Evolutionary conservation across 768 basidiomycete species (phyloP).

Genomic region (Lentinula lateritia): DNA sequence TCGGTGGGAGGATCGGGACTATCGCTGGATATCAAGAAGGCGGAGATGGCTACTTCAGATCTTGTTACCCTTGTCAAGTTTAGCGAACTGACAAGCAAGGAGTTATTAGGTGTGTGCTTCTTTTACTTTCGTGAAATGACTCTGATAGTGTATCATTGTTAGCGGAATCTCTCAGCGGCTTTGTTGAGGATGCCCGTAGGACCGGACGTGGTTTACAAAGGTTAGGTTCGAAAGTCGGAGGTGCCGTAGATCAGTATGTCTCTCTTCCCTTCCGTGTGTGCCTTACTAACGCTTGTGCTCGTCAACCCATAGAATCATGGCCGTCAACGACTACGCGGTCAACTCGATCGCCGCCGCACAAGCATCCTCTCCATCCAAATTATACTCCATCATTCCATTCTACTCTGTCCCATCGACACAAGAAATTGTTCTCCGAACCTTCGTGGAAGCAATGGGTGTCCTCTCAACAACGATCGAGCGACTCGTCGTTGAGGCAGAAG

Average conservation of each 20-base stretch:
- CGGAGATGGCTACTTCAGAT: slow-evolving; percentile 73
- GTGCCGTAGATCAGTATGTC: slow-evolving; percentile 68
- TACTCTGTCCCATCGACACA: slow-evolving; percentile 19
- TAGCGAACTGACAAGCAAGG: slow-evolving; percentile 58
- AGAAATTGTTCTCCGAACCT: slow-evolving; percentile 47
- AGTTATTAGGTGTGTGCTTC: slow-evolving; percentile 28
- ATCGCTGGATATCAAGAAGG: slow-evolving; percentile 66
- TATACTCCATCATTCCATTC: slow-evolving; percentile 37
- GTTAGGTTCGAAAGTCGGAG: slow-evolving; percentile 61
- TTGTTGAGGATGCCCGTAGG: slow-evolving; percentile 57
- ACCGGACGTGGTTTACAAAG: slow-evolving; percentile 55
- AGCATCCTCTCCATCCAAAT: slow-evolving; percentile 23
- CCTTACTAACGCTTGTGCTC: not conserved
- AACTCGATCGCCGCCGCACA: slow-evolving; percentile 44
- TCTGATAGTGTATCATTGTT: not conserved
- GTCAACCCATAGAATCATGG: slow-evolving; percentile 48
- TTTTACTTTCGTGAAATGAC: not conserved
- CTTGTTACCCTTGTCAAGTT: slow-evolving; percentile 55
- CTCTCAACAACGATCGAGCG: slow-evolving; percentile 46
- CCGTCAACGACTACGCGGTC: slow-evolving; percentile 69
- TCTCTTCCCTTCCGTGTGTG: not conserved
- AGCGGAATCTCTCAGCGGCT: slow-evolving; percentile 43
- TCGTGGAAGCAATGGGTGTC: slow-evolving; percentile 57
- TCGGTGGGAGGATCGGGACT: slow-evolving; percentile 53
- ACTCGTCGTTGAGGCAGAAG: slow-evolving; percentile 64